Evolutionary conservation across 2,329 filamentous ascomycete genomes (phyloP).

Genomic region (Beauveria caledonica): DNA sequence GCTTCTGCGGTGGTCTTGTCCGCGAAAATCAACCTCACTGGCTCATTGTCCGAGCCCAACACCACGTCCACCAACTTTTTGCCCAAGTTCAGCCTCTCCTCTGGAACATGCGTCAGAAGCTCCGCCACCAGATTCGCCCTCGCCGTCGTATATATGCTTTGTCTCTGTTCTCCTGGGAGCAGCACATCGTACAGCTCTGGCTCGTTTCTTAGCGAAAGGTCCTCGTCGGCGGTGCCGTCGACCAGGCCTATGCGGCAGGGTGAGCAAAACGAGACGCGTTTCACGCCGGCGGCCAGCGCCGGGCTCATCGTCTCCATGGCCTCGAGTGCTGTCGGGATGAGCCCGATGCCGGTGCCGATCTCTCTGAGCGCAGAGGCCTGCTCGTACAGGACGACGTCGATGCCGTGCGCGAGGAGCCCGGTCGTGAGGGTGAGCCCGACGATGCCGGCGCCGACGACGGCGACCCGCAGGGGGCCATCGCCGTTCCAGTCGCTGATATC

Average conservation of each 20-base stretch:
- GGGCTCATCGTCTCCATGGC: slow-evolving; percentile 27
- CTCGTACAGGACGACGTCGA: slow-evolving; percentile 40
- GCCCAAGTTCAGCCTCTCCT: slow-evolving; percentile 22
- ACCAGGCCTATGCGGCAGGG: background rate
- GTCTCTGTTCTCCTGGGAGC: slow-evolving; percentile 12
- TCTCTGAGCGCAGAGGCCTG: slow-evolving; percentile 33
- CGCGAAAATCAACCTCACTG: slow-evolving; percentile 25
- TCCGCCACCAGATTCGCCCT: slow-evolving; percentile 19
- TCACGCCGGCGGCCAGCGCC: slow-evolving; percentile 29
- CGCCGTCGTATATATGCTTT: slow-evolving; percentile 15
- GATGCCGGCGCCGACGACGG: slow-evolving; percentile 44
- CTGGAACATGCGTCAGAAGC: slow-evolving; percentile 29
- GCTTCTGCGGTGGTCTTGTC: slow-evolving; percentile 31
- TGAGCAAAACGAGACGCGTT: slow-evolving; percentile 28
- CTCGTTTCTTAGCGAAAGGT: background rate
- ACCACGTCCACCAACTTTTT: slow-evolving; percentile 27
- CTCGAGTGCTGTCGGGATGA: slow-evolving; percentile 41
- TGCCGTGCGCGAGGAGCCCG: slow-evolving; percentile 33
- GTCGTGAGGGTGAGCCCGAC: slow-evolving; percentile 41
- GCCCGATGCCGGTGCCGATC: slow-evolving; percentile 43
- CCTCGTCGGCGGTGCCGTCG: background rate
- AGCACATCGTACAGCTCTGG: slow-evolving; percentile 25
- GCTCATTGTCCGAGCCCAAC: slow-evolving; percentile 16
- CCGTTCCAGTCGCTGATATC: background rate
- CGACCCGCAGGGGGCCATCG: slow-evolving; percentile 21